These are phyloP conservation scores for Mycosphaerella sp. DNA, from an alignment of 2,329 filamentous ascomycete genomes.

Conservation along the genomic window DNA sequence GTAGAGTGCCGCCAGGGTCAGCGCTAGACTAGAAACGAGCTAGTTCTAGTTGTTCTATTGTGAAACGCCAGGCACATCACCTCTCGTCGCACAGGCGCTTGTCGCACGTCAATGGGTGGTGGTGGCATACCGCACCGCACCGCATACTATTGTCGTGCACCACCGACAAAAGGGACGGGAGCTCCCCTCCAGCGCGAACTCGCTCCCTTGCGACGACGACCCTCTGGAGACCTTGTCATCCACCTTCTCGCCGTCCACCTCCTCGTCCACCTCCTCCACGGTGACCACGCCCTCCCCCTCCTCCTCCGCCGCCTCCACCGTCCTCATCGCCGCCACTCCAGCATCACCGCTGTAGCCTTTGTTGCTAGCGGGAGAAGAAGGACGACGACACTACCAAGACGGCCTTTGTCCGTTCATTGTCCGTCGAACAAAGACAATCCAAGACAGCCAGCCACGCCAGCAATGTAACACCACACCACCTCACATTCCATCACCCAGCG, in stretches of 20 bases:
- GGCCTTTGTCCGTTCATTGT: conserved; percentile 9
- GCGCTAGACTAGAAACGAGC: too few relatives aligned
- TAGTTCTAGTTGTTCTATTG: too few relatives aligned
- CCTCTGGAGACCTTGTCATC: too few relatives aligned
- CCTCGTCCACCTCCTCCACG: not conserved
- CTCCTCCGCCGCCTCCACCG: not conserved
- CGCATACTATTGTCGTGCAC: not conserved
- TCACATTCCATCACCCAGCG: conserved; percentile 17
- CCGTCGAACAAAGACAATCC: not conserved
- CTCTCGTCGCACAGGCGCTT: conserved; percentile 2
- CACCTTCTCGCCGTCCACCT: not conserved
- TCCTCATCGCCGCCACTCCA: not conserved
- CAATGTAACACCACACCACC: conserved; percentile 13
- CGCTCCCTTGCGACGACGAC: not conserved
- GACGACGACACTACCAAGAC: not conserved
- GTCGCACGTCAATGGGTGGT: not conserved
- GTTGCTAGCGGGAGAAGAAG: not conserved
- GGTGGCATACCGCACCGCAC: not conserved
- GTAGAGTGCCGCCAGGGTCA: too few relatives aligned
- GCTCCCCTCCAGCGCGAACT: not conserved
- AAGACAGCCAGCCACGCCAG: not conserved
- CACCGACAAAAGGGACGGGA: not conserved
- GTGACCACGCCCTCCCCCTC: not conserved
- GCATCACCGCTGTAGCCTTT: not conserved
- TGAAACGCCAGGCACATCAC: too few relatives aligned